Evolutionary conservation across 768 basidiomycete genomes (phyloP), one percentile per base, ranked within the genome.

Genomic region (Zangia roseola): DNA sequence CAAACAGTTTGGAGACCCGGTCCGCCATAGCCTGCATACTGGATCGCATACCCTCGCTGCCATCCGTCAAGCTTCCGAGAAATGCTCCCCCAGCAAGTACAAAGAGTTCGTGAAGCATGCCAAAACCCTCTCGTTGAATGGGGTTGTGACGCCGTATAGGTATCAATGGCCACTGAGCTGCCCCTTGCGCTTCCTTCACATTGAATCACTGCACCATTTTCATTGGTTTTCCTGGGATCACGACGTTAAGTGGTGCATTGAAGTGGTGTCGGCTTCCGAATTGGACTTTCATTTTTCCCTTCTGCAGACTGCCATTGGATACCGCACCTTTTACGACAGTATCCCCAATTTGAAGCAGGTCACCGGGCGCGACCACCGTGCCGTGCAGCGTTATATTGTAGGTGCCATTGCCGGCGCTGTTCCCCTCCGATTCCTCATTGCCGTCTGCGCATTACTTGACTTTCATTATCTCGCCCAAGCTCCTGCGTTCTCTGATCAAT

Each of bases 381-480:
- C 37, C 5, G 61, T 70, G 1, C 56, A 47, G 9, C 67, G 1
- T 0, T 54, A 53, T 5, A 24, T 47, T 10, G 6, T 30, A 28
- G 48, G n/a, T 59, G 58, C 5, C 61, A 70, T 54, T 64, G 14
- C 16, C 1, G 36, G 41, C 10, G 21, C 12, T 0, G 25, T 43
- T 9, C n/a, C 34, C 6, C 14, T 10, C 5, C 37, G 16, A 0
- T 34, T 50, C 6, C 30, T 50, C 4, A 1, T n/a, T 10, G 33
- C 26, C 1, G 9, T 51, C 63, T 59, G 67, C n/a, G n/a, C n/a
- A n/a, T n/a, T n/a, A n/a, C n/a, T n/a, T n/a, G n/a, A n/a, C n/a
- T n/a, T n/a, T n/a, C 1, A 68, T 60, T 74, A 69, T 47, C 48
- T 70, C 10, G 67, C 71, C 0, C 69, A 71, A 34, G 71, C 69